phyloP scores from a whole-genome alignment of 306 rosid genomes.

The Trifolium dubium region DNA sequence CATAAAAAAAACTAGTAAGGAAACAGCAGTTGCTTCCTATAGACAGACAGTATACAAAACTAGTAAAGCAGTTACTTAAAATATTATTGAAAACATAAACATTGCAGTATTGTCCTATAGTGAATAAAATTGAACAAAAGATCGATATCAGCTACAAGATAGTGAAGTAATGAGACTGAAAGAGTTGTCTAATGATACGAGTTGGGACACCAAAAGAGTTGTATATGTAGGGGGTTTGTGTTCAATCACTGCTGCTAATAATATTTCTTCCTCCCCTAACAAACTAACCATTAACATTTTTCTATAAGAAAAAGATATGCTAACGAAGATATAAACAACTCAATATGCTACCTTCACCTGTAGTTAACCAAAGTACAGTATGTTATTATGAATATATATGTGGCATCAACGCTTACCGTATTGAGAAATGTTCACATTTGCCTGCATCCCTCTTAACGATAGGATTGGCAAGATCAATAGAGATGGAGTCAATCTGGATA shows the following conservation, averaged over 20 bases:
- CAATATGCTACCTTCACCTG: conserved; percentile 1
- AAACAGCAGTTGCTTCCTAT: no score
- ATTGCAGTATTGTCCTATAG: conserved; percentile 13
- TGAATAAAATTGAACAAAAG: conserved; percentile 34
- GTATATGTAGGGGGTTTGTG: not conserved
- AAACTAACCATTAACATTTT: not conserved
- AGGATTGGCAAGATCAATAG: conserved; percentile 70
- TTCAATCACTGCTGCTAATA: not conserved
- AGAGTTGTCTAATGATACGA: not conserved
- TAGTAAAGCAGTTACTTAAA: not conserved
- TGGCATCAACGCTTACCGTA: conserved; percentile 69
- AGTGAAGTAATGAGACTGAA: not conserved
- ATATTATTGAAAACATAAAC: not conserved
- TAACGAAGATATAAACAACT: not conserved
- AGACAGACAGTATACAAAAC: no score
- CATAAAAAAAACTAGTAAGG: no score
- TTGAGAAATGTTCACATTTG: conserved; percentile 86
- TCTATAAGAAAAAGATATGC: no score
- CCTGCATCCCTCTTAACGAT: conserved; percentile 56
- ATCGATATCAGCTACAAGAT: conserved; percentile 15
- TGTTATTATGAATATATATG: conserved; percentile 5
- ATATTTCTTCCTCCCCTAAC: not conserved
- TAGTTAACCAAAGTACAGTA: conserved; percentile 13
- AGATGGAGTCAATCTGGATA: conserved; percentile 79
- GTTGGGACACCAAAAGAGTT: not conserved